Evolutionary conservation across 2,329 filamentous ascomycete species (phyloP), one percentile per base, ranked within the genome.

Genomic region (Penicillium verrucosum): DNA sequence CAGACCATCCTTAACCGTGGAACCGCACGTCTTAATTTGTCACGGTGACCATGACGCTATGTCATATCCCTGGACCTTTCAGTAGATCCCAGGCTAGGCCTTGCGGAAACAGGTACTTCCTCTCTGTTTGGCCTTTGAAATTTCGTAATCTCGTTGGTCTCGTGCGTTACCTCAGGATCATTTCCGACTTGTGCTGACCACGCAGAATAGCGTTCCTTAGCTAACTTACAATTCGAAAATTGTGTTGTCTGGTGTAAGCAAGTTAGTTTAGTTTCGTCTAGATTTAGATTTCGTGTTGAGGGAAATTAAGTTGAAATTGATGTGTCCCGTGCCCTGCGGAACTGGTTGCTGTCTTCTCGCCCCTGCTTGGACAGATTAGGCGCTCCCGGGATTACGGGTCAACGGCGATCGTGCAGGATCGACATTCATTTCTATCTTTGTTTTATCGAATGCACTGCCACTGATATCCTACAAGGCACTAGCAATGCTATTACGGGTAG

Each of bases 381-480:
- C 41, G 53, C 32, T 51, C 27, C 47, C 53, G 47, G 12, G n/a
- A 52, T 23, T 2, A 8, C 23, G 54, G 54, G 46, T 42, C 48
- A 56, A 56, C 54, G 48, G 54, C 14, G 48, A 56, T 56, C 48
- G 16, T 56, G 48, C 54, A 56, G 47, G 46, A n/a, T 42, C 18
- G 29, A 25, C 16, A 7, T 9, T 5, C 14, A 36, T 40, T 23
- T 30, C 4, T 29, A 10, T 6, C 16, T 18, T 7, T 12, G 16
- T n/a, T 29, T 29, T 29, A 43, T 29, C 16, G 18, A 27, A 27
- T 27, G 4, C 27, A 16, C 10, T 30, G 7, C 2, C 27, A 16
- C 10, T 30, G 7, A 16, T 21, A 30, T 45, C n/a, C 11, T 34
- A 16, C 8, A 3, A 23, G 18, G 1, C 2, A 8, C 12, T 23